Base-by-base conservation (phyloP, 2,329 filamentous ascomycete genomes). In the Colletotrichum sp. region DNA sequence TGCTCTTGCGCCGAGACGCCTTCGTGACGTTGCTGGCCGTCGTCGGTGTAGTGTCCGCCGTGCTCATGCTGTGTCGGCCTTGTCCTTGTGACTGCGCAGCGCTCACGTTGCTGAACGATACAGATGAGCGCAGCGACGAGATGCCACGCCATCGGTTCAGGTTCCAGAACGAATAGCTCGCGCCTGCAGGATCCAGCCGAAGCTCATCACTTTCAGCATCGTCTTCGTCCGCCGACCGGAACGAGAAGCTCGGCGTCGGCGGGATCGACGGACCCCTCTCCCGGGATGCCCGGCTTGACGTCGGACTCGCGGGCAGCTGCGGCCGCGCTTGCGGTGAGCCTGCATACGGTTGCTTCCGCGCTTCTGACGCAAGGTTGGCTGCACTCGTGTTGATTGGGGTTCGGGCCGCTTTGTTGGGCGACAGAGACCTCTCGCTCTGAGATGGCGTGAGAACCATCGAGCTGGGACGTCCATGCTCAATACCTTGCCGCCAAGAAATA, bases 401-500 rank as follows among this genome's bases (percentile, higher is more conserved):
- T 8, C 84, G 83, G 24, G 77, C 32, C 8, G 83, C 78, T 76
- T 90, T 91, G 64, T 80, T 87, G 0, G 92, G 91, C 4, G 91
- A 92, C 5, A 89, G 80, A 4, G 91, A 92, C 13, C 91, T 87
- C 76, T 91, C 89, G 72, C 86, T 90, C n/a, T 86, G 83, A 6
- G 84, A 81, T 1, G 88, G 83, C 1, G 86, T 86, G 32, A 82
- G 82, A 8, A 71, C 78, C 28, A 86, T 82, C 30, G 85, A 84
- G 65, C 82, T 83, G 2, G 85, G 83, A 18, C 87, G 83, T 13
- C 83, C 85, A 21, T 85, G 84, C 62, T 91, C 89, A 15, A 92
- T 87, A 24, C 89, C 89, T 71, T 98, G 95, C 5, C 96, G 92
- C 96, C 96, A 99, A 66, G 92, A 94, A 78, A 98, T 90, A 78